These are phyloP conservation scores for Heterobasidion annosum DNA, from an alignment of 1,284 basidiomycete genomes.

Conservation along the genomic window DNA sequence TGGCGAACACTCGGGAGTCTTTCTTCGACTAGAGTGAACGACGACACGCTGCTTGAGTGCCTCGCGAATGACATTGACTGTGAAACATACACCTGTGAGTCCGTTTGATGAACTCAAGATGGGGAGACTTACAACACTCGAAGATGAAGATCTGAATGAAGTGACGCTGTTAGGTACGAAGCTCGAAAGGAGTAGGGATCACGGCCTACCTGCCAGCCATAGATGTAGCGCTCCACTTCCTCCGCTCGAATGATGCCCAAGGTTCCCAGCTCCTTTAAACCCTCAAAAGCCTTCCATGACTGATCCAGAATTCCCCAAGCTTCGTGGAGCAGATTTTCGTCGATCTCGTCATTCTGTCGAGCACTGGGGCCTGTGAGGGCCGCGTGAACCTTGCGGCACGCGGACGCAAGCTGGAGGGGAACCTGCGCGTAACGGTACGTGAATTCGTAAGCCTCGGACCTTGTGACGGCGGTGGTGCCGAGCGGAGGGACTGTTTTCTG, in stretches of 20 bases:
- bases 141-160: slow-evolving; percentile 59
- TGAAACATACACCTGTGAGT: neutral
- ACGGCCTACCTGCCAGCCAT: slow-evolving; percentile 55
- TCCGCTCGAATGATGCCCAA: slow-evolving; percentile 39
- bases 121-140: slow-evolving; percentile 57
- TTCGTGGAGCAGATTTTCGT: slow-evolving; percentile 52
- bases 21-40: slow-evolving; percentile 16
- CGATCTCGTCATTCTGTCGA: slow-evolving; percentile 46
- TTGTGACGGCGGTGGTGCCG: slow-evolving; percentile 21
- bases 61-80: slow-evolving; percentile 61
- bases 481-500: slow-evolving; percentile 50
- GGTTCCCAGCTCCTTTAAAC: slow-evolving; percentile 33
- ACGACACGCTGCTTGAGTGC: slow-evolving; percentile 46
- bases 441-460: slow-evolving; percentile 26
- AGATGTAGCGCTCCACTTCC: slow-evolving; percentile 55
- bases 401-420: slow-evolving; percentile 60
- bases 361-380: slow-evolving; percentile 71
- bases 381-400: slow-evolving; percentile 69
- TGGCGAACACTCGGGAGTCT: slow-evolving; percentile 12
- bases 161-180: slow-evolving; percentile 5
- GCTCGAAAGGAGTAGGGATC: slow-evolving; percentile 6
- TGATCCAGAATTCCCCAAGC: slow-evolving; percentile 77
- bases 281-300: slow-evolving; percentile 77
- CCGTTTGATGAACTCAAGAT: too few relatives aligned
- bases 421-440: slow-evolving; percentile 40